Conservation (phyloP, 2,329 filamentous ascomycete species). For the Sclerotinia nivalis region DNA sequence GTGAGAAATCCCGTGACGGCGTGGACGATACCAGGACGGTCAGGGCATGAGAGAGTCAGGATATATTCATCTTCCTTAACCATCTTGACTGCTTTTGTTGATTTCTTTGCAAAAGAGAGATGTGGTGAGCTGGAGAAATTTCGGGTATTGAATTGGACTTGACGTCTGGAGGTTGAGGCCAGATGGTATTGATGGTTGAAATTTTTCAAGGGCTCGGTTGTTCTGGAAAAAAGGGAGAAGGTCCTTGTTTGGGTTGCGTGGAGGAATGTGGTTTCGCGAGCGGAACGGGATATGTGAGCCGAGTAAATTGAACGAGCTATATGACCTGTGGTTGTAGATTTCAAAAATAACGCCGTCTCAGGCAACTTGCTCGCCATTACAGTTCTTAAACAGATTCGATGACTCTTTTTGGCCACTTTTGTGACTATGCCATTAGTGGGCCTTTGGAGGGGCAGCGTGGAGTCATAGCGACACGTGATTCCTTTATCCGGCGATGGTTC, state of each 20-base stretch:
- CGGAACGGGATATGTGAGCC: background rate
- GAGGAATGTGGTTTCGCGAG: background rate
- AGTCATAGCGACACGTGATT: constrained; percentile 9
- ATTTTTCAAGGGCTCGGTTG: constrained; percentile 13
- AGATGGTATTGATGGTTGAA: background rate
- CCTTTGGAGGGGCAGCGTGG: background rate
- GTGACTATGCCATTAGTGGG: constrained; percentile 8
- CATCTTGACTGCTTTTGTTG: constrained; percentile 37
- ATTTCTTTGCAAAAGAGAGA: background rate
- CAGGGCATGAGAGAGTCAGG: constrained; percentile 80
- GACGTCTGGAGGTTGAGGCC: background rate
- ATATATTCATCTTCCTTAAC: constrained; percentile 54
- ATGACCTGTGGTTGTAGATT: background rate
- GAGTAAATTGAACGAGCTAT: background rate
- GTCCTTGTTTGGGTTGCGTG: background rate
- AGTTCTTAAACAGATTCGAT: background rate
- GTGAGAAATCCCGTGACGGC: constrained; percentile 79
- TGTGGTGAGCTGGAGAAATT: background rate
- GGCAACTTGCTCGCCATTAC: constrained; percentile 17
- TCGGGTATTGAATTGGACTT: background rate
- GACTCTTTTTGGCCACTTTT: constrained; percentile 12
- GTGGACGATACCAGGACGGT: constrained; percentile 82
- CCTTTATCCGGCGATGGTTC: constrained; percentile 11
- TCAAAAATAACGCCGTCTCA: background rate
- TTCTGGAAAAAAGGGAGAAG: constrained; percentile 14